phyloP scores from a whole-genome alignment of 306 rosid genomes.

The Cajanus cajan region DNA sequence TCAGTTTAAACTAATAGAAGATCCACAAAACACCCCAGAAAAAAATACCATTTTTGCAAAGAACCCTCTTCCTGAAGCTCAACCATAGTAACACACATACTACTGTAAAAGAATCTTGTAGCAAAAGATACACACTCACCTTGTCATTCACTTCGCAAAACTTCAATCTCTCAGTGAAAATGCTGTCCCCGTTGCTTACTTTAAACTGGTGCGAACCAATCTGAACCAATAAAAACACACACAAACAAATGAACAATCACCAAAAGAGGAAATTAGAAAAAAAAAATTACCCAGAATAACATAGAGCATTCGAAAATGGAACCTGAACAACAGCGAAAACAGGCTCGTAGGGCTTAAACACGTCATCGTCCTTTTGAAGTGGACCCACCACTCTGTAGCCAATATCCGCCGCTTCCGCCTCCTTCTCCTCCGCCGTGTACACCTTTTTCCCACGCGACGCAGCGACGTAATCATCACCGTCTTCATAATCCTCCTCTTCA shows the following conservation, averaged over 20 bases:
- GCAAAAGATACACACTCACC: slow-evolving; percentile 44
- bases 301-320: slow-evolving; percentile 7
- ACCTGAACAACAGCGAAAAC: slow-evolving; percentile 88
- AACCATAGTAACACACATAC: neutral
- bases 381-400: slow-evolving; percentile 79
- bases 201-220: slow-evolving; percentile 94
- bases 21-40: neutral
- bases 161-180: slow-evolving; percentile 85
- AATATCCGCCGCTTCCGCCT: slow-evolving; percentile 68
- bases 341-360: slow-evolving; percentile 74
- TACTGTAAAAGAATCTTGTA: neutral
- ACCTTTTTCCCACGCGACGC: slow-evolving; percentile 44
- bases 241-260: neutral
- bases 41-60: neutral
- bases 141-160: slow-evolving; percentile 89
- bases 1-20: neutral
- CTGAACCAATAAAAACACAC: slow-evolving; percentile 31
- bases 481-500: neutral
- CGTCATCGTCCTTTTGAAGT: slow-evolving; percentile 46
- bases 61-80: neutral
- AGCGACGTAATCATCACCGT: slow-evolving; percentile 35
- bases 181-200: slow-evolving; percentile 81
- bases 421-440: slow-evolving; percentile 69
- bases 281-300: neutral
- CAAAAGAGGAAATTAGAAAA: neutral